Conservation (phyloP, 2,329 filamentous ascomycete species). For the Onygenales sp. region DNA sequence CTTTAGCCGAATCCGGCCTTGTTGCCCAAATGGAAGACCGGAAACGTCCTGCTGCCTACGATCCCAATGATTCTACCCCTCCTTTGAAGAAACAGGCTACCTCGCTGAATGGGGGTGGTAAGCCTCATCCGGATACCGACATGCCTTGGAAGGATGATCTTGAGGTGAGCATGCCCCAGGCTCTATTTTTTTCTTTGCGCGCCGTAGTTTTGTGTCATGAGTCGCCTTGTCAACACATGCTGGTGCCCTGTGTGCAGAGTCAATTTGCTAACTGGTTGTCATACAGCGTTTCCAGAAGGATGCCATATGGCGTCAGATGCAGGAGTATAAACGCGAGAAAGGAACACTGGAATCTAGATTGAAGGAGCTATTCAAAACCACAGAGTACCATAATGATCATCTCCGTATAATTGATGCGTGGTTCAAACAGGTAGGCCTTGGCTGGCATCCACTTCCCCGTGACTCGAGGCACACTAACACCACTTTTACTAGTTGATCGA, state of each 20-base stretch:
- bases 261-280: constrained; percentile 13
- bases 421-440: constrained; percentile 72
- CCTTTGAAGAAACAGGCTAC: constrained; percentile 83
- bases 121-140: constrained; percentile 55
- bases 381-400: constrained; percentile 83
- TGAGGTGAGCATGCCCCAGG: constrained; percentile 53
- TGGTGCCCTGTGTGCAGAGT: constrained; percentile 7
- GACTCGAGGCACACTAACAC: constrained; percentile 4
- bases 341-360: constrained; percentile 70
- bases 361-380: constrained; percentile 67
- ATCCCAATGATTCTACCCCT: constrained; percentile 72
- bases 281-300: constrained; percentile 82
- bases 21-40: constrained; percentile 97
- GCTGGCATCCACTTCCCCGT: background rate
- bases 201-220: background rate
- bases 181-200: background rate
- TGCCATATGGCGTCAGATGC: constrained; percentile 94
- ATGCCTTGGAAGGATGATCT: constrained; percentile 63
- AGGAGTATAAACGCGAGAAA: constrained; percentile 91
- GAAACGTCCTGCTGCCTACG: constrained; percentile 82
- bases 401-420: constrained; percentile 82
- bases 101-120: constrained; percentile 57
- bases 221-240: background rate
- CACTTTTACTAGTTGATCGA: constrained; percentile 31
- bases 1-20: constrained; percentile 68